A percentile compares a stretch with the other conserved stretches of the same genome.
phyloP scores from a whole-genome alignment of 495 filamentous ascomycete genomes.

The Parmelia sp. region DNA sequence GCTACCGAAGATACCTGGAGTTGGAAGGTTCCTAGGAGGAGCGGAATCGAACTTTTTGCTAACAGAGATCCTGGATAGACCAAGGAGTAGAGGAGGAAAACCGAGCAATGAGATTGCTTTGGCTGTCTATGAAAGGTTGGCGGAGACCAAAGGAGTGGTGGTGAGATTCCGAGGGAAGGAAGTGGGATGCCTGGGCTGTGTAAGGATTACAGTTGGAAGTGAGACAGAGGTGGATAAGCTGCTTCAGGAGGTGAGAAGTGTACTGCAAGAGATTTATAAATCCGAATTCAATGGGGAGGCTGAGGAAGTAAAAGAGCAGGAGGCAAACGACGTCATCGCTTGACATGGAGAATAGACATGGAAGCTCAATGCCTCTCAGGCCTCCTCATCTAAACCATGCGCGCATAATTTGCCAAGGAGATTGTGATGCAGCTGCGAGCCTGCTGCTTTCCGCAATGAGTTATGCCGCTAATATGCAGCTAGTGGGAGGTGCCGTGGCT shows the following conservation, averaged over 20 bases:
- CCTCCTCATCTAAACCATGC: no score
- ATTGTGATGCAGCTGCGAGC: neutral
- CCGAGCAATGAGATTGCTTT: slow-evolving; percentile 73
- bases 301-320: slow-evolving; percentile 30
- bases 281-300: slow-evolving; percentile 26
- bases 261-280: slow-evolving; percentile 46
- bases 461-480: neutral
- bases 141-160: slow-evolving; percentile 82
- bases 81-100: slow-evolving; percentile 51
- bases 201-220: slow-evolving; percentile 90
- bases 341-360: neutral
- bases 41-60: slow-evolving; percentile 81
- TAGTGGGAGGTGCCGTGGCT: slow-evolving; percentile 1
- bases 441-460: neutral
- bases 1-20: slow-evolving; percentile 66
- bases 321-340: slow-evolving; percentile 30
- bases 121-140: slow-evolving; percentile 72
- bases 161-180: slow-evolving; percentile 93
- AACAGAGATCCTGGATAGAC: slow-evolving; percentile 70
- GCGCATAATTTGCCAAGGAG: no score
- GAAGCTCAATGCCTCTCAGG: neutral
- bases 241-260: slow-evolving; percentile 56
- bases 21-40: slow-evolving; percentile 79
- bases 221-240: slow-evolving; percentile 75
- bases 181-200: slow-evolving; percentile 76